These are phyloP conservation scores for Pseudogymnoascus pannorum DNA, from an alignment of 2,329 filamentous ascomycete species.

Conservation along the genomic window DNA sequence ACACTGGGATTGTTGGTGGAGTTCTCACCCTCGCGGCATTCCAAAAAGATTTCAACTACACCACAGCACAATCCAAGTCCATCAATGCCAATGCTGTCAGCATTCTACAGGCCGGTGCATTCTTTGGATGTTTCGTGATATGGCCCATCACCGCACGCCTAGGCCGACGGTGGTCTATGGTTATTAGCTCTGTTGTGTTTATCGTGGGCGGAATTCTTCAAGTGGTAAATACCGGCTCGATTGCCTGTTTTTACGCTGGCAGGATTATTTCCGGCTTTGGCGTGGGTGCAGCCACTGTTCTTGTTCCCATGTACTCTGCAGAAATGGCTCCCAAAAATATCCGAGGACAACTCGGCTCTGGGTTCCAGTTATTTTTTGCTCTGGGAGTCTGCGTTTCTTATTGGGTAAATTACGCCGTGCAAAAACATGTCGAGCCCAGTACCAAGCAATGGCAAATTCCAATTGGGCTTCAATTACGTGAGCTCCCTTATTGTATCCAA, in stretches of 20 bases:
- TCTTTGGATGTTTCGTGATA: conserved; percentile 42
- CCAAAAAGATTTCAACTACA: conserved; percentile 36
- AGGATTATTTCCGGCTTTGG: conserved; percentile 41
- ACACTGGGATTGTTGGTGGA: conserved; percentile 39
- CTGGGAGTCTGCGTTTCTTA: conserved; percentile 31
- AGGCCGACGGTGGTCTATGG: conserved; percentile 38
- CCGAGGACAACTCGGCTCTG: conserved; percentile 31
- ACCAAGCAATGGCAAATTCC: conserved; percentile 45
- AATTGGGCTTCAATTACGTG: conserved; percentile 31
- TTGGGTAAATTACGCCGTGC: conserved; percentile 41
- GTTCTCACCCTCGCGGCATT: conserved; percentile 39
- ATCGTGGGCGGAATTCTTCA: conserved; percentile 37
- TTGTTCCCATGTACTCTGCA: conserved; percentile 36
- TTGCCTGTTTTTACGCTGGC: conserved; percentile 39
- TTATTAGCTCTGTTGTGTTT: conserved; percentile 36
- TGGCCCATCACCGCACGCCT: conserved; percentile 41
- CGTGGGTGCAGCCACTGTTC: conserved; percentile 37
- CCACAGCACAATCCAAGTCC: conserved; percentile 32
- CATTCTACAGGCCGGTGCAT: conserved; percentile 44
- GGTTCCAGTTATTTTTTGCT: conserved; percentile 33
- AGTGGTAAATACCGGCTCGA: conserved; percentile 38
- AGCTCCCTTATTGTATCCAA: not conserved
- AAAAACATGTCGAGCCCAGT: conserved; percentile 30
- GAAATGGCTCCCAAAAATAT: conserved; percentile 38
- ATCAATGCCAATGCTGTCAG: conserved; percentile 41